Evolutionary conservation across 768 basidiomycete species (phyloP).

Genomic region (Sporobolomyces phaffii): DNA sequence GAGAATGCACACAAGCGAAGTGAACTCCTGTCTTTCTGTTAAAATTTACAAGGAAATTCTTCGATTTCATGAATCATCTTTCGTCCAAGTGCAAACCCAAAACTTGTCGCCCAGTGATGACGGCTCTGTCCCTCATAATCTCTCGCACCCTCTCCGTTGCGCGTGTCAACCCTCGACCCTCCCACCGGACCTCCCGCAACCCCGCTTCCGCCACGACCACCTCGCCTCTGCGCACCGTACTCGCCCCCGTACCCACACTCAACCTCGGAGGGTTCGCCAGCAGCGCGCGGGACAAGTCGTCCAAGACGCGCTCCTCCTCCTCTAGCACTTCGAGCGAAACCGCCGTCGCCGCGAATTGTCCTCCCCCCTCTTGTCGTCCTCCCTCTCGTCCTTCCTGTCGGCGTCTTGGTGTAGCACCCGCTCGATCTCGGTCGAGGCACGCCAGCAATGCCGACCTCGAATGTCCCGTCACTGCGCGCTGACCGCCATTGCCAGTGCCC

Average conservation of each 20-base stretch:
- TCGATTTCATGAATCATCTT: no score
- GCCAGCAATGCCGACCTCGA: conserved; percentile 1
- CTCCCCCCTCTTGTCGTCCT: conserved; percentile 3
- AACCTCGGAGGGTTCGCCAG: neutral
- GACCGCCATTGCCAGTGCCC: neutral
- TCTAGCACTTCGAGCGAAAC: conserved; percentile 25
- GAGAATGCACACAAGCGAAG: no score
- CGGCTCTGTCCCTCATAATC: neutral
- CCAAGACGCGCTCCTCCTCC: conserved; percentile 17
- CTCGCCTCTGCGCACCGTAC: neutral
- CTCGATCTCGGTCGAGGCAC: neutral
- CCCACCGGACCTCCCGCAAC: conserved; percentile 20
- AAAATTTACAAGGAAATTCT: no score
- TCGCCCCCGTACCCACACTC: neutral
- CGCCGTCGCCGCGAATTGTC: no score
- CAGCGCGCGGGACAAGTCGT: neutral
- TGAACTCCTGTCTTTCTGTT: no score
- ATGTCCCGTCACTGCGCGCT: neutral
- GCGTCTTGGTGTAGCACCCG: neutral
- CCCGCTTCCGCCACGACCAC: neutral
- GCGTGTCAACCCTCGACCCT: conserved; percentile 18
- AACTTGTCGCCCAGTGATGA: no score
- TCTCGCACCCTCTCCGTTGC: conserved; percentile 6
- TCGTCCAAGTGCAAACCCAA: no score
- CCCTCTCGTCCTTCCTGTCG: neutral